phyloP scores from a whole-genome alignment of 192 early-diverging fungal species.

The Obelidium mucronatum region DNA sequence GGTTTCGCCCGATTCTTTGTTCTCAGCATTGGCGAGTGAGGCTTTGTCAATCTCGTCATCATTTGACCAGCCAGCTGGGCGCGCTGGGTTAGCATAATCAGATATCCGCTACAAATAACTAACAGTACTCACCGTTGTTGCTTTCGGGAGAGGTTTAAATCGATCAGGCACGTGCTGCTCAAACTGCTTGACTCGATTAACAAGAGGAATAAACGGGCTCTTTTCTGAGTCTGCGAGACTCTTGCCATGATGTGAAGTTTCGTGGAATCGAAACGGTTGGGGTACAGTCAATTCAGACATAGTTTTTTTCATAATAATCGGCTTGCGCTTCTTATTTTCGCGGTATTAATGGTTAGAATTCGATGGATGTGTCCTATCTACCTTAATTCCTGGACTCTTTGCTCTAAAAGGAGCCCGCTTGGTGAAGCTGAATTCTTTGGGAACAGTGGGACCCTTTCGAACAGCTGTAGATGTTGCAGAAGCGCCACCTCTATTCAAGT shows the following conservation, averaged over 20 bases:
- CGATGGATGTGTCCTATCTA: too few relatives aligned
- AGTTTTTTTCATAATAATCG: slow-evolving; percentile 19
- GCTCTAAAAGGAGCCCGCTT: not conserved
- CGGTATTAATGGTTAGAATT: too few relatives aligned
- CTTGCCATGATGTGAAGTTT: slow-evolving; percentile 8
- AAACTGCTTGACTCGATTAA: slow-evolving; percentile 46
- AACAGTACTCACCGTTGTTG: too few relatives aligned
- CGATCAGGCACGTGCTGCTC: slow-evolving; percentile 38
- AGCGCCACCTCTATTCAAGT: not conserved
- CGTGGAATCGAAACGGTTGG: slow-evolving; percentile 58
- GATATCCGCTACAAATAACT: too few relatives aligned
- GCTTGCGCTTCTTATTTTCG: slow-evolving; percentile 25
- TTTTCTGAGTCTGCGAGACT: slow-evolving; percentile 18
- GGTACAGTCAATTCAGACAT: slow-evolving; percentile 55
- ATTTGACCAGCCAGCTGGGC: too few relatives aligned
- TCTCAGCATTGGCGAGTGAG: slow-evolving; percentile 51
- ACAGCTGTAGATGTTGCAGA: not conserved
- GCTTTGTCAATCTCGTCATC: slow-evolving; percentile 44
- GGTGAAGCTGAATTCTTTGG: slow-evolving; percentile 52
- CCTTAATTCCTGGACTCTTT: slow-evolving; percentile 30
- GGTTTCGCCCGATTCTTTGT: slow-evolving; percentile 52
- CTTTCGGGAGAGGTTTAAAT: slow-evolving; percentile 35
- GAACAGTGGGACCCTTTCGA: slow-evolving; percentile 37
- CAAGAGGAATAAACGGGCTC: slow-evolving; percentile 59
- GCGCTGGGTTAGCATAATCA: too few relatives aligned